phyloP scores from a whole-genome alignment of 768 basidiomycete genomes.

The Russula dissimulans region DNA sequence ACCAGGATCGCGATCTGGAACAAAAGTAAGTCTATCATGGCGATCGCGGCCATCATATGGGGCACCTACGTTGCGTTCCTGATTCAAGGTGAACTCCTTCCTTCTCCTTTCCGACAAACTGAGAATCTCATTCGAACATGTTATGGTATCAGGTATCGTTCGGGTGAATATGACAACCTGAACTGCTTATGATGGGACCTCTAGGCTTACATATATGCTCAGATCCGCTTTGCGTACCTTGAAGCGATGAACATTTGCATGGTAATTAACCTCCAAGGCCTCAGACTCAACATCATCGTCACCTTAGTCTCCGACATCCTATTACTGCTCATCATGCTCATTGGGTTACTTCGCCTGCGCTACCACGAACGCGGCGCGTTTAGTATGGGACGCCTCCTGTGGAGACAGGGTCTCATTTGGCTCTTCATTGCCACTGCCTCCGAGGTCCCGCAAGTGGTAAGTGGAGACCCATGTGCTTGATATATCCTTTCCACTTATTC shows the following conservation, averaged over 20 bases:
- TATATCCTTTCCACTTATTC: too few relatives aligned
- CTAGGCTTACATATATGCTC: neutral
- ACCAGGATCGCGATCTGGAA: conserved; percentile 4
- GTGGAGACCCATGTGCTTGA: too few relatives aligned
- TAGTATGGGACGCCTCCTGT: neutral
- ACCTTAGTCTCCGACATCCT: neutral
- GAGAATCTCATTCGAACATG: neutral
- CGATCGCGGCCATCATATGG: neutral
- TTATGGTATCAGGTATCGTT: neutral
- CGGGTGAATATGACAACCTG: neutral
- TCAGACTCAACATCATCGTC: neutral
- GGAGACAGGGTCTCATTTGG: neutral
- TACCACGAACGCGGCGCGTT: neutral
- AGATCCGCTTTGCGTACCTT: neutral
- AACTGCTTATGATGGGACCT: too few relatives aligned
- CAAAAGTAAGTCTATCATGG: neutral
- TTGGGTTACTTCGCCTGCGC: neutral
- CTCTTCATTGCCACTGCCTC: neutral
- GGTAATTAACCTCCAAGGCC: neutral
- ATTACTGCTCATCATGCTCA: neutral
- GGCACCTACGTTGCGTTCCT: neutral
- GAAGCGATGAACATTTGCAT: neutral
- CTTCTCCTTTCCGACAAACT: neutral
- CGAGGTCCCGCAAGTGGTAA: neutral
- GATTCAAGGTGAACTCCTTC: neutral